Evolutionary conservation across 768 basidiomycete genomes (phyloP).

Genomic region (Dioszegia crocea): DNA sequence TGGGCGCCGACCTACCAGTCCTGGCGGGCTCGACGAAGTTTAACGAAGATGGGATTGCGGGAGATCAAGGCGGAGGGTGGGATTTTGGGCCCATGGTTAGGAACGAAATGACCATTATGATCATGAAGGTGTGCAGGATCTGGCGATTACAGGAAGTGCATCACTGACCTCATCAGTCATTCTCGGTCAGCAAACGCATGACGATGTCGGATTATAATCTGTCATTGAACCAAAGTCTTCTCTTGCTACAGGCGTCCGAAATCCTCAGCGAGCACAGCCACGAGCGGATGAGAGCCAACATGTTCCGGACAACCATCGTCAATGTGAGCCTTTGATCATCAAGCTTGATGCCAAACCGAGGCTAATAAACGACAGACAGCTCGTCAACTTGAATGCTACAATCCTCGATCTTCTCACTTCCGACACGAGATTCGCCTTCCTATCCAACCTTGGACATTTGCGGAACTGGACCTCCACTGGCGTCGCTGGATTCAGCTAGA

Average conservation of each 20-base stretch:
- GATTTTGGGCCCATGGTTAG: neutral
- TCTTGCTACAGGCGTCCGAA: neutral
- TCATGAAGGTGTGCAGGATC: neutral
- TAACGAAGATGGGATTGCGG: too few relatives aligned
- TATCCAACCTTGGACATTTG: neutral
- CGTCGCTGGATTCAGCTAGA: neutral
- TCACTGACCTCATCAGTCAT: neutral
- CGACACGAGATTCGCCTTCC: constrained; percentile 2
- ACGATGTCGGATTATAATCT: constrained; percentile 1
- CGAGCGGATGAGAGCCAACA: neutral
- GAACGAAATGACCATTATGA: neutral
- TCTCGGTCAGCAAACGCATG: neutral
- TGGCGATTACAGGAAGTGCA: neutral
- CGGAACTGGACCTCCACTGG: constrained; percentile 5
- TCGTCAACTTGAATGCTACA: neutral
- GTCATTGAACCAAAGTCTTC: neutral
- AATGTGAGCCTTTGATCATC: neutral
- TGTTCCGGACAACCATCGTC: constrained; percentile 1
- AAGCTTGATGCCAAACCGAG: too few relatives aligned
- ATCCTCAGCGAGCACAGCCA: neutral
- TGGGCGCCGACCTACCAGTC: neutral
- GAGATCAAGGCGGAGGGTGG: neutral
- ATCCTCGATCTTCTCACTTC: constrained; percentile 2
- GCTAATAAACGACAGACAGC: neutral
- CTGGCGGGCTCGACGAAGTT: neutral